Base-by-base conservation (phyloP, 2,329 filamentous ascomycete genomes). In the Colletotrichum sp. region DNA sequence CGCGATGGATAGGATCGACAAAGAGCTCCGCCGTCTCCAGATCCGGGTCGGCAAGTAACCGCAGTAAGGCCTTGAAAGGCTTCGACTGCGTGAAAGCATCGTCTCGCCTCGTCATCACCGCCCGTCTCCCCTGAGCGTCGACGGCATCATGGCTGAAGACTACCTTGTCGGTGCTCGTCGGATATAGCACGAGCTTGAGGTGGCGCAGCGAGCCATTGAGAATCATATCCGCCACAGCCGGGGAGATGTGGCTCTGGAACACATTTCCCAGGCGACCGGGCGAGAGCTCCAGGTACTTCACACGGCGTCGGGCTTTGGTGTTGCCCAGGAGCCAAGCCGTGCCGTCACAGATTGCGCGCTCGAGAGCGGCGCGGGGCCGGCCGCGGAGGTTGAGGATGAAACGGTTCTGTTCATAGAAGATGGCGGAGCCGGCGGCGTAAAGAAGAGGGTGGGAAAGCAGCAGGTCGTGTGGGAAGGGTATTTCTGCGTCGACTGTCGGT, bases 31-130 rank as follows among this genome's bases (percentile, higher is more conserved):
- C 84, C 55, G 75, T 80, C 62, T 84, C 79, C 43, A 89, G 79
- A 61, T 87, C 84, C 62, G 87, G 87, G 71, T 88, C 87, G 55
- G 82, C 79, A 68, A 89, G 77, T 21, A 88, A 78, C 66, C 80
- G 78, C 59, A 88, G 76, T 11, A 88, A 76, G 4, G 82, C 81
- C 70, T 57, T 72, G 59, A 76, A 76, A 11, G 75, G 69, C 18
- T 70, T 64, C 4, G 75, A 75, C n/a, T 69, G 63, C 3, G 69
- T 54, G 47, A 73, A 76, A 7, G 72, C 69, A 27, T 74, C 72
- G 24, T 74, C 72, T 13, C 65, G 72, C 27, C 69, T 59, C 51
- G 69, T 73, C 7, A 73, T 69, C 21, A 64, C 63, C 9, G 69
- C 69, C 51, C 70, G 57, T 34, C 36, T 31, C 31, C 31, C 29